Base-by-base conservation (phyloP, 306 rosid species). In the Mimosa bimucronata region DNA sequence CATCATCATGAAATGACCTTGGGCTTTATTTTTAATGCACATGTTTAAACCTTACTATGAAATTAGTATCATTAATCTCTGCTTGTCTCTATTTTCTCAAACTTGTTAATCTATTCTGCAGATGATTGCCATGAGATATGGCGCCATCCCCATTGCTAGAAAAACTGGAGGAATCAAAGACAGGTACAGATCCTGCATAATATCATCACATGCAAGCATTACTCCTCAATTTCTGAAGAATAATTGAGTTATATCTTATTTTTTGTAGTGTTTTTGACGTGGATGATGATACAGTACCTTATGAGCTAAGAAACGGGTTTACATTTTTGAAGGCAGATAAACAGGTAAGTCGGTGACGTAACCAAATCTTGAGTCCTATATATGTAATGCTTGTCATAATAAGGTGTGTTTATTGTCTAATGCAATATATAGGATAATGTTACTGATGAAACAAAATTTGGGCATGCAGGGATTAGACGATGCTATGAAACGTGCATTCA, bases 101-200 rank as follows among this genome's bases (percentile, higher is more conserved):
- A 46, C 53, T 46, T 13, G 19, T 13, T 37, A 34, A 10, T 71
- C 7, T 67, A 71, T 80, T 73, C 40, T 55, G 80, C 88, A 95
- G 98, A 92, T 93, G 98, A 95, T 95, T 87, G 86, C 99, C 78
- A 95, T 95, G 99, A 92, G 94, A 88, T 95, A 91, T 48, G 98
- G 99, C 77, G 79, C 93, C 62, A 79, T 95, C 85, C 98, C 99
- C 31, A 90, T 95, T 73, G 98, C n/a, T 48, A 87, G 98, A 83
- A 90, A 90, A 95, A 95, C 99, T 0, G 98, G 99, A 72, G 98
- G 98, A 69, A 88, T 93, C 41, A 91, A 92, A 80, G 99, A 95
- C 87, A 95, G 98, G 99, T 95, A 68, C 64, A 30, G 73, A 76
- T 60, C 72, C 77, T 44, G 57, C 77, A 16, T 73, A 71, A 14